phyloP scores from a whole-genome alignment of 1,284 basidiomycete species.

The Gastroboletus turbinatus region DNA sequence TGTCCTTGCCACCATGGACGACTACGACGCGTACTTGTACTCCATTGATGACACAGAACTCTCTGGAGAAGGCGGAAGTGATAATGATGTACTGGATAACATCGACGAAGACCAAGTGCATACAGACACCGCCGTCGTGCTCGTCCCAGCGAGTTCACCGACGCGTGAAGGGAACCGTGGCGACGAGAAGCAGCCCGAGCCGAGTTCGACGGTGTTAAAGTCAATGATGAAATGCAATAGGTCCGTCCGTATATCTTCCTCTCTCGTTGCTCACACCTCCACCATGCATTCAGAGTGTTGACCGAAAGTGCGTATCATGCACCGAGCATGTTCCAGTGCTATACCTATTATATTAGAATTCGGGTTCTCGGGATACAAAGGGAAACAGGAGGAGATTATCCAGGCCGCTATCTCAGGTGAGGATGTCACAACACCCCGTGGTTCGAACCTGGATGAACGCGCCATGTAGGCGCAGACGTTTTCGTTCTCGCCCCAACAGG shows the following conservation, averaged over 20 bases:
- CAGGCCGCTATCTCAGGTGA: conserved; percentile 62
- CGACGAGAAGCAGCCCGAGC: background rate
- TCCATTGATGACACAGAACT: conserved; percentile 18
- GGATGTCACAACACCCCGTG: conserved; percentile 17
- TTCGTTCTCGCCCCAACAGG: conserved; percentile 87
- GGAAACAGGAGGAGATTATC: conserved; percentile 73
- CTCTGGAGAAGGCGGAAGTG: conserved; percentile 11
- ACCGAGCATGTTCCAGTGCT: background rate
- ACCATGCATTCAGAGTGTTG: conserved; percentile 11
- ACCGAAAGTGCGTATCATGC: conserved; percentile 19
- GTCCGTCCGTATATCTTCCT: conserved; percentile 5
- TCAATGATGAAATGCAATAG: conserved; percentile 19
- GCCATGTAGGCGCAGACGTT: conserved; percentile 59
- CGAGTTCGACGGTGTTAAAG: background rate
- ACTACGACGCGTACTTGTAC: conserved; percentile 25
- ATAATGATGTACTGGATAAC: conserved; percentile 25
- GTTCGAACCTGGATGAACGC: background rate
- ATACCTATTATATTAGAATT: conserved; percentile 49
- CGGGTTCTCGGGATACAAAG: conserved; percentile 42
- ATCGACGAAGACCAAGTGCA: conserved; percentile 18
- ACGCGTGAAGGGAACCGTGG: background rate
- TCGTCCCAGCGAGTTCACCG: conserved; percentile 16
- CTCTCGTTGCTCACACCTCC: background rate
- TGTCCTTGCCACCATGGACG: too few species aligned
- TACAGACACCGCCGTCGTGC: conserved; percentile 6